Percentiles rank a stretch among this genome's conserved stretches.
These are phyloP conservation scores for Backusella westeae DNA, from an alignment of 192 early-diverging fungal genomes.

Conservation along the genomic window DNA sequence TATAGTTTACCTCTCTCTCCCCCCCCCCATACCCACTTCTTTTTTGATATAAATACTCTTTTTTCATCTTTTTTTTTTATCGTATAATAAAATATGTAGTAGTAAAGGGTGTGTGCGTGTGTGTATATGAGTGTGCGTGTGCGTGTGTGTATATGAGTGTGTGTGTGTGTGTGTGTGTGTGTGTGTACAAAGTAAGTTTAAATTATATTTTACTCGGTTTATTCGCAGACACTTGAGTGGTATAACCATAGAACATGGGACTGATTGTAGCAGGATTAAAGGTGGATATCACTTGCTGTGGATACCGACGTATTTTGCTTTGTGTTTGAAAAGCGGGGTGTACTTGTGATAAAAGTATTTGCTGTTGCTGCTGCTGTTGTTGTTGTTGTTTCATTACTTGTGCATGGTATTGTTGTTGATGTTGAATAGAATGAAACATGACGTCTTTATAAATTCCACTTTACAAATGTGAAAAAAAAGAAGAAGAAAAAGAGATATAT, in stretches of 20 bases:
- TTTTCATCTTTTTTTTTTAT: background rate
- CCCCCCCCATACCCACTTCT: background rate
- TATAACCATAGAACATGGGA: conserved; percentile 27
- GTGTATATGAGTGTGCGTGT: too few species aligned
- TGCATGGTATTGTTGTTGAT: background rate
- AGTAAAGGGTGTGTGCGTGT: background rate
- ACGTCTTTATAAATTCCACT: background rate
- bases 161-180: background rate
- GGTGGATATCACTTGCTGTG: background rate
- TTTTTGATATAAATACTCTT: background rate
- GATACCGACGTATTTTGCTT: background rate
- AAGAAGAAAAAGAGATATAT: background rate
- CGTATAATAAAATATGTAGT: background rate
- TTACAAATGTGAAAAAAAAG: background rate
- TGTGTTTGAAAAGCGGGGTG: conserved; percentile 24
- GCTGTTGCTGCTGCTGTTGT: background rate
- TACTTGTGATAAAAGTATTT: background rate
- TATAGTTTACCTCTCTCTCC: background rate
- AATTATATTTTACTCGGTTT: background rate
- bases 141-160: background rate
- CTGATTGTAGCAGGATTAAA: conserved; percentile 23
- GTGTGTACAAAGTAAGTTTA: background rate
- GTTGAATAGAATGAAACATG: background rate
- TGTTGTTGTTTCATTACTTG: background rate
- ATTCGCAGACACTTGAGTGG: background rate